Conservation (phyloP, 805 yeast genomes). For the Metschnikowia similis region DNA sequence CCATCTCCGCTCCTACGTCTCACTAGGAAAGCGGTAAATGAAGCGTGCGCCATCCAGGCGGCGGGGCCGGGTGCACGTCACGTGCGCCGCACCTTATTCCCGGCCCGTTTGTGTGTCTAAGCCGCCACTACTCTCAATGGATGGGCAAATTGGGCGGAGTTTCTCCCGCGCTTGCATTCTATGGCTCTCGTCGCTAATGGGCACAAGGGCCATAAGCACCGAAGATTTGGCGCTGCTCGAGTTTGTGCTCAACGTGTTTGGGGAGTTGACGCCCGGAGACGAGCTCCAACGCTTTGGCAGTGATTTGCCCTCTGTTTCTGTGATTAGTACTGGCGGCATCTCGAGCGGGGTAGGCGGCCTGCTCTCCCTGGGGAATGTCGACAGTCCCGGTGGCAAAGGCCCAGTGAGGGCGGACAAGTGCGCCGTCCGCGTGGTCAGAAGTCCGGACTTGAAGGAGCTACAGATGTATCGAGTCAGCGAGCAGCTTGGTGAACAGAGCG, state of each 20-base stretch:
- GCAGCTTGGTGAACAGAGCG: background rate
- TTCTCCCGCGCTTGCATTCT: slow-evolving; percentile 1
- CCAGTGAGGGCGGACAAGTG: background rate
- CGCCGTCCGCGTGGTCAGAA: background rate
- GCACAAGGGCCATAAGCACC: background rate
- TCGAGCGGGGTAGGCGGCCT: no score
- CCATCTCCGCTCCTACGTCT: slow-evolving; percentile 33
- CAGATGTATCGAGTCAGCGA: slow-evolving; percentile 1
- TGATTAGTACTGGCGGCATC: background rate
- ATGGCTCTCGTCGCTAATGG: slow-evolving; percentile 3
- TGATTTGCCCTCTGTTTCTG: slow-evolving; percentile 2
- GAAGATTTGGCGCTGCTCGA: slow-evolving; percentile 4
- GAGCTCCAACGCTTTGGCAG: background rate
- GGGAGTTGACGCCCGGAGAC: slow-evolving; percentile 1
- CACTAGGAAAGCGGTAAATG: slow-evolving; percentile 7
- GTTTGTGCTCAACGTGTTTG: background rate
- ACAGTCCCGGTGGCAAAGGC: background rate
- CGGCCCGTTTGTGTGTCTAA: background rate
- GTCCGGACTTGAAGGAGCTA: background rate
- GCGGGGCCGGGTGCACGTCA: background rate
- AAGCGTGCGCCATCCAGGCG: no score
- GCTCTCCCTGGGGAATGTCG: background rate
- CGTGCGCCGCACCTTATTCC: background rate
- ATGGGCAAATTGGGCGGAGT: background rate
- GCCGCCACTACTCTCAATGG: background rate